Evolutionary conservation across 768 basidiomycete species (phyloP).

Genomic region (Pleurotus sapidus): DNA sequence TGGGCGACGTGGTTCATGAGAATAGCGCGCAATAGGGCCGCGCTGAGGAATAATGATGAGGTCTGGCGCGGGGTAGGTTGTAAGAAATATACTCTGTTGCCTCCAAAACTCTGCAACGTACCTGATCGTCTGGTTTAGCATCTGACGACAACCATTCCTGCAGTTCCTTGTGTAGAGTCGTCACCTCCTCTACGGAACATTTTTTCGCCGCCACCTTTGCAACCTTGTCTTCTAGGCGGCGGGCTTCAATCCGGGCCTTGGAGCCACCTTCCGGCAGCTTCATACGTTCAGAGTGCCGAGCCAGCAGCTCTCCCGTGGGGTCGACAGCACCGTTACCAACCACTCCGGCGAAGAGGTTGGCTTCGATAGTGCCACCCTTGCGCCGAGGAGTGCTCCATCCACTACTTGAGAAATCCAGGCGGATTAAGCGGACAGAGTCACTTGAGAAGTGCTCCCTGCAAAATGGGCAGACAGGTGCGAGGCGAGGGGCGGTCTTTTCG

Average conservation of each 20-base stretch:
- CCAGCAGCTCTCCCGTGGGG: slow-evolving; percentile 36
- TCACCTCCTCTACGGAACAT: slow-evolving; percentile 85
- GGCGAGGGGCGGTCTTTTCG: slow-evolving; percentile 73
- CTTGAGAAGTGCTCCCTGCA: slow-evolving; percentile 73
- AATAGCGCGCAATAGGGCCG: slow-evolving; percentile 78
- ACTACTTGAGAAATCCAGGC: slow-evolving; percentile 70
- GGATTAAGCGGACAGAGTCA: slow-evolving; percentile 71
- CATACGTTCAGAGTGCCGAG: slow-evolving; percentile 47
- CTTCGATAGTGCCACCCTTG: slow-evolving; percentile 42
- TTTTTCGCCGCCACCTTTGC: slow-evolving; percentile 78
- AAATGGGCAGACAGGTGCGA: slow-evolving; percentile 78
- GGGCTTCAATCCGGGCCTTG: slow-evolving; percentile 51
- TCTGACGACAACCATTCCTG: slow-evolving; percentile 71
- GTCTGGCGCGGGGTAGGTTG: slow-evolving; percentile 33
- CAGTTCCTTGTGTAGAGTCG: slow-evolving; percentile 73
- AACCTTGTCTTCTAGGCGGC: slow-evolving; percentile 74
- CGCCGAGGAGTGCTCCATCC: slow-evolving; percentile 70
- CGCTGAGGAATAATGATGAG: slow-evolving; percentile 70
- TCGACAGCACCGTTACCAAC: slow-evolving; percentile 16
- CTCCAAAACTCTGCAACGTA: slow-evolving; percentile 31
- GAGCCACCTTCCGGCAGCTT: slow-evolving; percentile 41
- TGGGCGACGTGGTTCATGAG: slow-evolving; percentile 80
- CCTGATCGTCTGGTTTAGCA: slow-evolving; percentile 60
- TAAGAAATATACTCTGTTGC: slow-evolving; percentile 1
- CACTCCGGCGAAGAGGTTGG: slow-evolving; percentile 31